phyloP scores from a whole-genome alignment of 148 eudicot genomes.

The Chenopodium berlandieri region DNA sequence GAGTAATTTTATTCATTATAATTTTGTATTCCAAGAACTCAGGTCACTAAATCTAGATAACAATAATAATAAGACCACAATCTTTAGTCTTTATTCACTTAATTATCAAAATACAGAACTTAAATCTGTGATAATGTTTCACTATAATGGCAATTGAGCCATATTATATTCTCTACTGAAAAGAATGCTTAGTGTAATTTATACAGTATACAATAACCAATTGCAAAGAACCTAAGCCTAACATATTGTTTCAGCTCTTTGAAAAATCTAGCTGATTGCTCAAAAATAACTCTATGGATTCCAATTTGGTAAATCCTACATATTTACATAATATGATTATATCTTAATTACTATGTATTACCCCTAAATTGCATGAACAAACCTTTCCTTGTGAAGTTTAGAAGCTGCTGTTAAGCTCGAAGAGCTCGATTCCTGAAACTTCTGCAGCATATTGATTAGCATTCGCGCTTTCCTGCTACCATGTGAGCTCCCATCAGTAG shows the following conservation, averaged over 20 bases:
- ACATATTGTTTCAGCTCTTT: conserved; percentile 30
- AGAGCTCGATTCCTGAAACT: conserved; percentile 51
- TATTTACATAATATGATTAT: conserved; percentile 15
- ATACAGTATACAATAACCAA: conserved; percentile 19
- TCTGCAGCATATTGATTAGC: conserved; percentile 55
- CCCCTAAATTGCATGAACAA: conserved; percentile 28
- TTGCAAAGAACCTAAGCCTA: background rate
- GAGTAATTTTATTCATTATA: too few species aligned
- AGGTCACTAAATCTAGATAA: too few species aligned
- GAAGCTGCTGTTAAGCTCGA: conserved; percentile 29
- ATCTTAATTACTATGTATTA: background rate
- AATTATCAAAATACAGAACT: background rate
- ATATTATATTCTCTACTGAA: background rate
- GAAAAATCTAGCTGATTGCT: conserved; percentile 33
- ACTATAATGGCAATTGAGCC: conserved; percentile 9
- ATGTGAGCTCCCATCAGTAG: conserved; percentile 52
- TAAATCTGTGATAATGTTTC: background rate
- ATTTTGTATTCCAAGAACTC: too few species aligned
- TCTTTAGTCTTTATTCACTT: background rate
- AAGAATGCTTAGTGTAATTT: conserved; percentile 5
- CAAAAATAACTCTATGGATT: background rate
- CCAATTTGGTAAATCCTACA: conserved; percentile 1
- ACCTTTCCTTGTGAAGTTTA: conserved; percentile 32
- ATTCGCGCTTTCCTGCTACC: conserved; percentile 55
- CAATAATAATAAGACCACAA: background rate